A percentile compares a stretch with the other conserved stretches of the same genome.
These are phyloP conservation scores for Monosporascus sp. DNA, from an alignment of 2,329 filamentous ascomycete species.

Conservation along the genomic window DNA sequence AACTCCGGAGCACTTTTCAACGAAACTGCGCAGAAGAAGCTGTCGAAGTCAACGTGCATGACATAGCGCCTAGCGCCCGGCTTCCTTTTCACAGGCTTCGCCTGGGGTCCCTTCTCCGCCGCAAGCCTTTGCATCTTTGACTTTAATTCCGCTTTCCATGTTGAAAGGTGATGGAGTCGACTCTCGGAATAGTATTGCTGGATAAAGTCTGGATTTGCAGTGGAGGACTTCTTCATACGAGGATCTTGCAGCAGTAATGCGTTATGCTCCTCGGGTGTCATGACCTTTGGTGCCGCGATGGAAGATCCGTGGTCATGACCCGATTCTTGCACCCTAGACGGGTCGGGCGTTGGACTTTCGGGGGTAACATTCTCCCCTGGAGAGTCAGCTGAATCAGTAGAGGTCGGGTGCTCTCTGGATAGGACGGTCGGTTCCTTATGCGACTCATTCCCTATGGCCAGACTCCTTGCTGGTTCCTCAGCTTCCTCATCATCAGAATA, in stretches of 20 bases:
- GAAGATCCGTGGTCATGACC: conserved; percentile 1
- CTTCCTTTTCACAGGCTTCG: conserved; percentile 43
- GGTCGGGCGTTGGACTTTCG: neutral
- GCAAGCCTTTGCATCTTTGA: conserved; percentile 78
- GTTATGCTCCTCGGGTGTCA: conserved; percentile 93
- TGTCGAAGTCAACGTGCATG: conserved; percentile 96
- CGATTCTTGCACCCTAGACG: neutral
- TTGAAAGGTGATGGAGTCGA: conserved; percentile 87
- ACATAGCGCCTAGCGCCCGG: conserved; percentile 71
- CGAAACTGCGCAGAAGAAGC: conserved; percentile 95
- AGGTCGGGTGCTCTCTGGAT: conserved; percentile 2
- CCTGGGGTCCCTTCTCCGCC: conserved; percentile 54
- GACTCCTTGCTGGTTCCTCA: neutral
- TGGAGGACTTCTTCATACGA: conserved; percentile 79
- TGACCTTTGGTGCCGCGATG: conserved; percentile 19
- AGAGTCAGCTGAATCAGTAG: conserved; percentile 7
- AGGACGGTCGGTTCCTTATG: conserved; percentile 1
- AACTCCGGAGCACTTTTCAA: conserved; percentile 70
- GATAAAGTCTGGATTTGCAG: conserved; percentile 87
- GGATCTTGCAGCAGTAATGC: conserved; percentile 78
- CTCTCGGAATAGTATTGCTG: conserved; percentile 95
- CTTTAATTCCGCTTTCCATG: conserved; percentile 95
- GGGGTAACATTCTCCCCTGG: neutral
- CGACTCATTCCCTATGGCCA: neutral
- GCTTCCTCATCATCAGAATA: neutral